Evolutionary conservation across 2,329 filamentous ascomycete genomes (phyloP).

Genomic region (Xylariaceae sp.): DNA sequence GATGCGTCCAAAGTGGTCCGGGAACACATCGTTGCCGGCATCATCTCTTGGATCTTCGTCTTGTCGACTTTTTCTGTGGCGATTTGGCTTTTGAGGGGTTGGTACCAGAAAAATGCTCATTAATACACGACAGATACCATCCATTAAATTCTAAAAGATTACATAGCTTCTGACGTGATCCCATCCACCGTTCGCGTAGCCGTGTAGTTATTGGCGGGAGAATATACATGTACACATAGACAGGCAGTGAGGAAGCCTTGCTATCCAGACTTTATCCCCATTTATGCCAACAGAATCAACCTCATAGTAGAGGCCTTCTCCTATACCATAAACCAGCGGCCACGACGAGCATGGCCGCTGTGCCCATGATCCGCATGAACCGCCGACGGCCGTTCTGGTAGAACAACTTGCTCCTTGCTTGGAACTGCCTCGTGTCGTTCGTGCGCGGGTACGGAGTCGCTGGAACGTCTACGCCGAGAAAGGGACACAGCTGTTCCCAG

Average conservation of each 20-base stretch:
- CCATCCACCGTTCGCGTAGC: neutral
- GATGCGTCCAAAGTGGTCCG: conserved; percentile 25
- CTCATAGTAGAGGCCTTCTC: neutral
- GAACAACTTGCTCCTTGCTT: conserved; percentile 1
- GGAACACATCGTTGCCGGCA: conserved; percentile 25
- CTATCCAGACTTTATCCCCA: too few species aligned
- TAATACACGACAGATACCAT: conserved; percentile 6
- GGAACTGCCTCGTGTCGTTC: conserved; percentile 14
- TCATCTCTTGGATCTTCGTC: conserved; percentile 27
- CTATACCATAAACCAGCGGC: conserved; percentile 8
- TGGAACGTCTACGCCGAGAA: conserved; percentile 12
- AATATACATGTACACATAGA: too few species aligned
- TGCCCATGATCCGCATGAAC: too few species aligned
- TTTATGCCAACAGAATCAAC: neutral
- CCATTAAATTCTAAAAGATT: conserved; percentile 2
- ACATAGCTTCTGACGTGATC: neutral
- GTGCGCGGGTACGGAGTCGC: conserved; percentile 12
- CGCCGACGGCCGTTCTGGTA: too few species aligned
- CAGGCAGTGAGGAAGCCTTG: too few species aligned
- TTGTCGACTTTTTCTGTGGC: conserved; percentile 20
- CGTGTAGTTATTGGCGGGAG: too few species aligned
- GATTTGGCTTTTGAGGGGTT: conserved; percentile 18
- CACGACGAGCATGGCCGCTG: conserved; percentile 1
- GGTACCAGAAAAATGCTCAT: conserved; percentile 13
- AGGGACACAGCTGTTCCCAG: conserved; percentile 18